Conservation (phyloP, 2,329 filamentous ascomycete genomes). For the Zasmidium cellare region DNA sequence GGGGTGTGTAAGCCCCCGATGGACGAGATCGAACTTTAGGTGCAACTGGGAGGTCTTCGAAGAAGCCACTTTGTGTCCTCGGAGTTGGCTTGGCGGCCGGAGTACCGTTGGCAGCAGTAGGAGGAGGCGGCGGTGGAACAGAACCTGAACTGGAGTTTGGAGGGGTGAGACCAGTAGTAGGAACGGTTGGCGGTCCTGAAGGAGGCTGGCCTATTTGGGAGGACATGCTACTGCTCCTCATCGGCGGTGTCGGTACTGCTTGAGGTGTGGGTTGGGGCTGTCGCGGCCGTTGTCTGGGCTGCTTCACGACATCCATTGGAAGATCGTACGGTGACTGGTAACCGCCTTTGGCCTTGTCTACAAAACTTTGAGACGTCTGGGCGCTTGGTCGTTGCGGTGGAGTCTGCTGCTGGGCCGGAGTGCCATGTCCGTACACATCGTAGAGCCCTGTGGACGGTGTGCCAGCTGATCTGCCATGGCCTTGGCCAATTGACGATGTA, state of each 20-base stretch:
- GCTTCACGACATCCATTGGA: conserved; percentile 78
- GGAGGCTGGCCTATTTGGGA: conserved; percentile 12
- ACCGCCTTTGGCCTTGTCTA: conserved; percentile 83
- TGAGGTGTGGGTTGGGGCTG: conserved; percentile 25
- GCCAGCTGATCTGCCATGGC: conserved; percentile 30
- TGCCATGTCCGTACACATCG: conserved; percentile 31
- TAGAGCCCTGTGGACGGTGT: conserved; percentile 35
- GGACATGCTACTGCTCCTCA: conserved; percentile 59
- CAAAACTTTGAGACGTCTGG: conserved; percentile 71
- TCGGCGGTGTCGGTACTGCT: conserved; percentile 48
- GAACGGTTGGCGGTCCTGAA: conserved; percentile 10
- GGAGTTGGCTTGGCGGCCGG: conserved; percentile 24
- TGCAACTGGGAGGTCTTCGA: conserved; percentile 49
- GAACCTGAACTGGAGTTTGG: conserved; percentile 42
- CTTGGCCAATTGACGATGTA: conserved; percentile 22
- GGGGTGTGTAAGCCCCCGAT: conserved; percentile 29
- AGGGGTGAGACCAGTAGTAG: conserved; percentile 33
- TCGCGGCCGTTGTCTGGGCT: conserved; percentile 55
- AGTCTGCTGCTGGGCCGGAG: conserved; percentile 14
- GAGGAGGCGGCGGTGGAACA: conserved; percentile 15
- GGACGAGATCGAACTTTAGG: conserved; percentile 40
- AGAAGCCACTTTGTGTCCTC: conserved; percentile 44
- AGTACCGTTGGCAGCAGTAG: conserved; percentile 9
- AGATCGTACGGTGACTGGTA: conserved; percentile 95
- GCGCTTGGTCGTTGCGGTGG: conserved; percentile 51